phyloP scores from a whole-genome alignment of 345 rosid species.

The Lagerstroemia speciosa region DNA sequence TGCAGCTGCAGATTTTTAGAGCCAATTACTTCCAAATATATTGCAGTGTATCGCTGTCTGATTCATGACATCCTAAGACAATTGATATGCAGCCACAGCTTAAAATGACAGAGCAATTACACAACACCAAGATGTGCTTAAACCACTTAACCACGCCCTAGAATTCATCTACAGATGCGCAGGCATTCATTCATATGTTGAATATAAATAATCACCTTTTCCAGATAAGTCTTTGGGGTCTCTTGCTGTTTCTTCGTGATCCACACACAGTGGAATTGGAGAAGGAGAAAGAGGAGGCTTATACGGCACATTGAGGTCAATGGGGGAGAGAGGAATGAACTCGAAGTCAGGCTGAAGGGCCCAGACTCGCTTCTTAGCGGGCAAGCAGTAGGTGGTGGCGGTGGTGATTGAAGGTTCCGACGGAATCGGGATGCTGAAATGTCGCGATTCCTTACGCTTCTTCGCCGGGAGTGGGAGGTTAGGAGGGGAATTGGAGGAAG shows the following conservation, averaged over 20 bases:
- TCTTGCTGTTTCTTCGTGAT: not conserved
- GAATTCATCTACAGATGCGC: not conserved
- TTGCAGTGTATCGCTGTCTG: not conserved
- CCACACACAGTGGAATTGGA: not conserved
- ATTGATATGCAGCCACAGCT: not conserved
- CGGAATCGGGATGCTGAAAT: conserved; percentile 1
- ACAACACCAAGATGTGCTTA: not conserved
- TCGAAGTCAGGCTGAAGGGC: conserved; percentile 57
- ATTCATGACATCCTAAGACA: not conserved
- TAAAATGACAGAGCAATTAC: too few relatives aligned
- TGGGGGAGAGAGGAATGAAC: conserved; percentile 33
- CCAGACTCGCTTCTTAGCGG: conserved; percentile 84
- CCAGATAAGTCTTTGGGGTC: not conserved
- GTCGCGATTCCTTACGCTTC: conserved; percentile 66
- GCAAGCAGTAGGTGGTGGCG: conserved; percentile 30
- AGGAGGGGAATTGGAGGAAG: conserved; percentile 26
- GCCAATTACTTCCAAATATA: too few relatives aligned
- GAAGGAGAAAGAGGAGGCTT: conserved; percentile 18
- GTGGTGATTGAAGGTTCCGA: conserved; percentile 10
- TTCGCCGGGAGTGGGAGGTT: conserved; percentile 63
- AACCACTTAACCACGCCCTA: not conserved
- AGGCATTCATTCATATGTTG: not conserved
- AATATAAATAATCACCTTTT: not conserved
- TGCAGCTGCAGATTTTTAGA: too few relatives aligned
- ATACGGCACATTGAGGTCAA: conserved; percentile 72